These are phyloP conservation scores for Nidularia pulvinata DNA, from an alignment of 768 basidiomycete genomes.

Conservation along the genomic window DNA sequence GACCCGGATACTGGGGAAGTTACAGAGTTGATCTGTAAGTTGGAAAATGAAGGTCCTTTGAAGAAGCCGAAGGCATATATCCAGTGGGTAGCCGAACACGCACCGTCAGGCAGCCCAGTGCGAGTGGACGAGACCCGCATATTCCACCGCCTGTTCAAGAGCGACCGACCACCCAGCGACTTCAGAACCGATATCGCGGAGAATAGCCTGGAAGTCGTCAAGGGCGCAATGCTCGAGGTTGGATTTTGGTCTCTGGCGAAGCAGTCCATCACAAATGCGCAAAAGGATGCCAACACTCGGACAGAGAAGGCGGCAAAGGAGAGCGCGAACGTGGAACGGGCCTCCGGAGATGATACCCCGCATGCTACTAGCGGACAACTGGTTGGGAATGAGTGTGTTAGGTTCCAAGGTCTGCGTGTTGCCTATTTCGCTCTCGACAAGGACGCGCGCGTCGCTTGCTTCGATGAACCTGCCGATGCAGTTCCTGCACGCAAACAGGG, in stretches of 20 bases:
- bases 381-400: conserved; percentile 87
- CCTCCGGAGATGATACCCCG: conserved; percentile 54
- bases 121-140: conserved; percentile 86
- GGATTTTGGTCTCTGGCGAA: conserved; percentile 89
- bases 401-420: conserved; percentile 96
- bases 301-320: conserved; percentile 61
- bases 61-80: conserved; percentile 94
- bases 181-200: conserved; percentile 84
- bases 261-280: conserved; percentile 61
- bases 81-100: conserved; percentile 95
- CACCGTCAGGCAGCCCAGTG: conserved; percentile 78
- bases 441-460: conserved; percentile 68
- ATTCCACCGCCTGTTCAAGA: conserved; percentile 94
- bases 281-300: conserved; percentile 59
- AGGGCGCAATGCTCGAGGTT: conserved; percentile 82
- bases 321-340: conserved; percentile 27
- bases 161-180: conserved; percentile 85
- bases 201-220: conserved; percentile 77
- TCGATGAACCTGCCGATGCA: conserved; percentile 52
- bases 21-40: conserved; percentile 72
- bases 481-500: conserved; percentile 53
- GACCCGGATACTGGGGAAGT: conserved; percentile 75
- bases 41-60: conserved; percentile 66
- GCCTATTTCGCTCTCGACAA: conserved; percentile 95
- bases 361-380: conserved; percentile 77